Evolutionary conservation across 192 early-diverging fungal species (phyloP).

Genomic region (Gonapodya sp.): DNA sequence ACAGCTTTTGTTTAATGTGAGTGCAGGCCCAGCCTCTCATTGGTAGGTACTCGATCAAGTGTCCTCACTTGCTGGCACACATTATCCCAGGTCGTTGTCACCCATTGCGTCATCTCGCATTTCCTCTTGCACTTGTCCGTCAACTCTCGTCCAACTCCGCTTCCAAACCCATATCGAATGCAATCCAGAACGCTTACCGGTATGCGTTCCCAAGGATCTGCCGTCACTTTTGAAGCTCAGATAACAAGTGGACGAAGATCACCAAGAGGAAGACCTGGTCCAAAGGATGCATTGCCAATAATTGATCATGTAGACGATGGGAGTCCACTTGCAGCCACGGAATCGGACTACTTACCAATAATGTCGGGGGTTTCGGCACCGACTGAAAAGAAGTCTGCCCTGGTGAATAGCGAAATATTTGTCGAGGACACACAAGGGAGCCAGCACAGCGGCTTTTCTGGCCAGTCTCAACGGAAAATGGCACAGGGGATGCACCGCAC

Average conservation of each 20-base stretch:
- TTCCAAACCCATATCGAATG: background rate
- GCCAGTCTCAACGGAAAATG: background rate
- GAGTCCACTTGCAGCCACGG: background rate
- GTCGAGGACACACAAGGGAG: background rate
- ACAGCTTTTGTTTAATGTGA: background rate
- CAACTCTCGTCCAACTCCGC: background rate
- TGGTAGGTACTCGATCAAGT: no score
- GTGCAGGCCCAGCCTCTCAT: background rate
- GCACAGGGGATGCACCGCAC: background rate
- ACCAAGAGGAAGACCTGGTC: background rate
- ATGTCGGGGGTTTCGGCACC: background rate
- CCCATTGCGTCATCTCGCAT: background rate
- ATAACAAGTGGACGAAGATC: background rate
- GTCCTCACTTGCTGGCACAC: background rate
- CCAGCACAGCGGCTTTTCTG: background rate
- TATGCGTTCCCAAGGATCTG: background rate
- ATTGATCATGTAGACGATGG: background rate
- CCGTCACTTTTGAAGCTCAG: background rate
- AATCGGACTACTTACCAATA: no score
- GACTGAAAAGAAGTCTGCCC: background rate
- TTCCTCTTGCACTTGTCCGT: background rate
- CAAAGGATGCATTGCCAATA: background rate
- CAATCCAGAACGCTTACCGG: background rate
- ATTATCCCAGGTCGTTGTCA: background rate
- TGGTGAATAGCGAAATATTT: background rate